Evolutionary conservation across 176 grass and related monocot genomes (phyloP).

Genomic region (Lolium perenne): DNA sequence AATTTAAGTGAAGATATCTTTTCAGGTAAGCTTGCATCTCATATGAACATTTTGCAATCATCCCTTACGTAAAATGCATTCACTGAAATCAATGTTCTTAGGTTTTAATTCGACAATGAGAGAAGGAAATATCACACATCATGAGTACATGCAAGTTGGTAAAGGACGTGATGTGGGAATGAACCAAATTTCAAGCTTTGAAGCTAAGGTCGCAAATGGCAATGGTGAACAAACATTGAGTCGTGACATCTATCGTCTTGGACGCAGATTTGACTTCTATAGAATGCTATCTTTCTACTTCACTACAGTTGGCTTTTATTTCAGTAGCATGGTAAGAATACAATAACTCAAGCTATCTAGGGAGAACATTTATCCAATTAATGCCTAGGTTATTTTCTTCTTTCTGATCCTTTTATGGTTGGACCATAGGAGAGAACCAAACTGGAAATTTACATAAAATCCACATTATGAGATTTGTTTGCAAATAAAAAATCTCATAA

Average conservation of each 20-base stretch:
- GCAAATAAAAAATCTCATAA: not conserved
- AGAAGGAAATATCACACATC: conserved; percentile 88
- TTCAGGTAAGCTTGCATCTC: conserved; percentile 61
- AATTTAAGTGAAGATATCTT: conserved; percentile 99
- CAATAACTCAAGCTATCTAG: conserved; percentile 26
- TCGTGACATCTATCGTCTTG: conserved; percentile 92
- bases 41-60: not conserved
- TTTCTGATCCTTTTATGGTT: not conserved
- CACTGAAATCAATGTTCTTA: conserved; percentile 48
- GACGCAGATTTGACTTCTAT: conserved; percentile 95
- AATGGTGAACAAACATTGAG: conserved; percentile 99
- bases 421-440: not conserved
- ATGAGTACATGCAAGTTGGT: conserved; percentile 98
- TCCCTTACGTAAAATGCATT: conserved; percentile 30
- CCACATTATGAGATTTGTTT: not conserved
- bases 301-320: conserved; percentile 95
- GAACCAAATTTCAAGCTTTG: conserved; percentile 98
- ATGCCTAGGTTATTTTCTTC: not conserved
- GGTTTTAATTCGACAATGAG: conserved; percentile 97
- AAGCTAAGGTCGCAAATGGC: conserved; percentile 93
- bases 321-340: conserved; percentile 95
- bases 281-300: conserved; percentile 97
- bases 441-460: conserved; percentile 5
- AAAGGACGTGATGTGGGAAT: conserved; percentile 97
- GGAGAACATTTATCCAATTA: conserved; percentile 13